Evolutionary conservation across 371 early-diverging fungal species (phyloP).

Genomic region (Mortierella sp.): DNA sequence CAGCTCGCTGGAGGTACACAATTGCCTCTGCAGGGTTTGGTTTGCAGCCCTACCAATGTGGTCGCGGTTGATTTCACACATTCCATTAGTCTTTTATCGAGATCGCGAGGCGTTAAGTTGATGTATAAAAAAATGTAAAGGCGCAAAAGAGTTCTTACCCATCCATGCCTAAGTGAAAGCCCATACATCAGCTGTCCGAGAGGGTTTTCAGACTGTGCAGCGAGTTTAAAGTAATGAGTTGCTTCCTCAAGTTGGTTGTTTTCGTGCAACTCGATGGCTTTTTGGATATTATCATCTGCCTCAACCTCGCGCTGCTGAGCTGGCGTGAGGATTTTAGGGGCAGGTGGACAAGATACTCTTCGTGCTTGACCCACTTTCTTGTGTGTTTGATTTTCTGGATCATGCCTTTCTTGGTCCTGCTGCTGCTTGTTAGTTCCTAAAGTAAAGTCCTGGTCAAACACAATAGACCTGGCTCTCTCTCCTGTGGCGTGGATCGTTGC

Average conservation of each 20-base stretch:
- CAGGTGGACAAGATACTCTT: slow-evolving; percentile 8
- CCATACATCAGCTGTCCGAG: slow-evolving; percentile 90
- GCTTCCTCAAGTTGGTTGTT: slow-evolving; percentile 81
- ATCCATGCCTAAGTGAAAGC: slow-evolving; percentile 91
- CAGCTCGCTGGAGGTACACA: slow-evolving; percentile 81
- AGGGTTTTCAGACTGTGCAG: slow-evolving; percentile 81
- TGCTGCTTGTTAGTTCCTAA: not conserved
- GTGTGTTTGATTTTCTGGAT: not conserved
- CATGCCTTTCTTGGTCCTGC: not conserved
- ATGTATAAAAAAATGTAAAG: not conserved
- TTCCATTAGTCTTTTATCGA: not conserved
- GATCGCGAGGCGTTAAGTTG: not conserved
- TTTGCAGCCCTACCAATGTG: slow-evolving; percentile 72
- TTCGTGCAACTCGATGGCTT: slow-evolving; percentile 75
- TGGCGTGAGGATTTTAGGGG: slow-evolving; percentile 21
- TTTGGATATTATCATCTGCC: slow-evolving; percentile 64
- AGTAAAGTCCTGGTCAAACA: slow-evolving; percentile 25
- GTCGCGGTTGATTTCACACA: not conserved
- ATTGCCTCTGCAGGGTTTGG: slow-evolving; percentile 74
- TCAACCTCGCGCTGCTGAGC: slow-evolving; percentile 50
- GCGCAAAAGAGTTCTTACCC: slow-evolving; percentile 57
- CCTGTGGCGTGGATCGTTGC: slow-evolving; percentile 34
- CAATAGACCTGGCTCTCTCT: slow-evolving; percentile 17
- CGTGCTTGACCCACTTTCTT: not conserved
- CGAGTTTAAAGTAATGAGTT: slow-evolving; percentile 81